Conservation (phyloP, 495 filamentous ascomycete genomes). For the Tuber indicum region DNA sequence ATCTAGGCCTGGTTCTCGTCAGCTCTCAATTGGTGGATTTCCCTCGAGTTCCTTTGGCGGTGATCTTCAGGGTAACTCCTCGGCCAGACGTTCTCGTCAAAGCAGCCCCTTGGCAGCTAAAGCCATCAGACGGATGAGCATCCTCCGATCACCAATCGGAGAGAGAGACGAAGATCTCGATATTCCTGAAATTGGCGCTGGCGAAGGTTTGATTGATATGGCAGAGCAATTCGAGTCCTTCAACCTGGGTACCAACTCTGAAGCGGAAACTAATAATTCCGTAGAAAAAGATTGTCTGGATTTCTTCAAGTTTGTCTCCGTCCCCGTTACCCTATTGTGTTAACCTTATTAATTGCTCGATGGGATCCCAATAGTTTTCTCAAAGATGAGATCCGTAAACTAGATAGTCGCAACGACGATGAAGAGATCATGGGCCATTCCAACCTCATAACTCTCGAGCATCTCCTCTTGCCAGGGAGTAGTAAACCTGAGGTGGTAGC, state of each 20-base stretch:
- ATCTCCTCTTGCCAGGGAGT: conserved; percentile 50
- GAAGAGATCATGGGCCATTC: conserved; percentile 29
- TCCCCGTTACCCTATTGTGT: not conserved
- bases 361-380: conserved; percentile 27
- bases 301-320: conserved; percentile 55
- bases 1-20: not conserved
- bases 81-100: not conserved
- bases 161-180: conserved; percentile 23
- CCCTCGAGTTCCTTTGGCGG: conserved; percentile 26
- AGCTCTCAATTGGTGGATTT: conserved; percentile 26
- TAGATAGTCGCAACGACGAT: conserved; percentile 30
- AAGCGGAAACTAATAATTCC: conserved; percentile 46
- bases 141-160: conserved; percentile 31
- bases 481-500: conserved; percentile 56
- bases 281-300: conserved; percentile 57
- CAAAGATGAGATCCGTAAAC: conserved; percentile 36
- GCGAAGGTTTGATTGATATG: conserved; percentile 6
- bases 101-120: conserved; percentile 3
- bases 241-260: conserved; percentile 42
- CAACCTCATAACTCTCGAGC: conserved; percentile 49
- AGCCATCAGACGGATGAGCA: conserved; percentile 16
- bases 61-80: conserved; percentile 4
- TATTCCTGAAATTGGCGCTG: conserved; percentile 12
- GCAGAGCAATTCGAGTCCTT: conserved; percentile 8
- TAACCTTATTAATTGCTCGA: conserved; percentile 6